Evolutionary conservation across 768 basidiomycete species (phyloP).

Genomic region (Lactarius pseudohatsudake): DNA sequence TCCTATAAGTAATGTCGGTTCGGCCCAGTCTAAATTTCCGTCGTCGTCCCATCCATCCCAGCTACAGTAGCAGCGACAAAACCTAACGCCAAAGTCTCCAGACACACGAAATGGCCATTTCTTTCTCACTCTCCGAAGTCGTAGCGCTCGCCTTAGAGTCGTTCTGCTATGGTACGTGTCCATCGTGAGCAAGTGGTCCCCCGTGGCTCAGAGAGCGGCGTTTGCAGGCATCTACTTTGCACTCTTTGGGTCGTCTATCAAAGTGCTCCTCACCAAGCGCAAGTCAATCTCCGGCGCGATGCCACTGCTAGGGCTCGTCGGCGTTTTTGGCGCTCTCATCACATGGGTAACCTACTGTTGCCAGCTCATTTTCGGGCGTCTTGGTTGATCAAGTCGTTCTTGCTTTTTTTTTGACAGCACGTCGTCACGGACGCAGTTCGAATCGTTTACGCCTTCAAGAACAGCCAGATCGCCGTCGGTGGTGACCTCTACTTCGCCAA

Average conservation of each 20-base stretch:
- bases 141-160: constrained; percentile 25
- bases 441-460: constrained; percentile 32
- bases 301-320: constrained; percentile 19
- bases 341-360: constrained; percentile 21
- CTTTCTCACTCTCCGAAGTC: constrained; percentile 25
- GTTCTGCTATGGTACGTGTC: constrained; percentile 19
- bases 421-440: constrained; percentile 33
- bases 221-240: constrained; percentile 21
- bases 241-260: constrained; percentile 9
- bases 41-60: constrained; percentile 8
- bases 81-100: not conserved
- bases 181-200: too few relatives aligned
- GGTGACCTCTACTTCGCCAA: constrained; percentile 30
- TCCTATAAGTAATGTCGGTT: constrained; percentile 2
- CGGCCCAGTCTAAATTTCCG: not conserved
- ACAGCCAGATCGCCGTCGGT: constrained; percentile 21
- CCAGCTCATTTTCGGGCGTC: not conserved
- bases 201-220: not conserved
- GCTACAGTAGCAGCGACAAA: not conserved
- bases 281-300: constrained; percentile 15
- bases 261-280: constrained; percentile 23
- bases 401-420: constrained; percentile 26
- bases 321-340: constrained; percentile 22
- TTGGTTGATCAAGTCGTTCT: not conserved
- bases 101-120: constrained; percentile 20